Evolutionary conservation across 2,329 filamentous ascomycete genomes (phyloP).

Genomic region (Alternaria sp.): DNA sequence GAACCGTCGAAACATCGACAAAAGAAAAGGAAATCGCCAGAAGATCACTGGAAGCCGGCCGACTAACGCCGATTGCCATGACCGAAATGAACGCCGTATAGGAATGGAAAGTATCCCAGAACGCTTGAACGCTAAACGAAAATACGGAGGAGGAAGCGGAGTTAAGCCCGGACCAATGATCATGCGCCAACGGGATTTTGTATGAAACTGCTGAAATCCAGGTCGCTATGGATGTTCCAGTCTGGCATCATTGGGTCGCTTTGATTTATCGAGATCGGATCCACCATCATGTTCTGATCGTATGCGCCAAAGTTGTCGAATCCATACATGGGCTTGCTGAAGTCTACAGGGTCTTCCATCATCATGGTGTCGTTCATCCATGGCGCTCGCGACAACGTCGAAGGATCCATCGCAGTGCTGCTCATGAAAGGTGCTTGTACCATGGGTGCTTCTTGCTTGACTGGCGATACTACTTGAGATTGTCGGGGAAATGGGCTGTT

Average conservation of each 20-base stretch:
- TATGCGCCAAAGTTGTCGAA: constrained; percentile 45
- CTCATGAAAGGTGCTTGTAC: constrained; percentile 43
- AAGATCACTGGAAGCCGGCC: constrained; percentile 15
- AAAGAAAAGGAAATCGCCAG: constrained; percentile 19
- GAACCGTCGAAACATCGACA: constrained; percentile 27
- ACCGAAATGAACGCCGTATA: constrained; percentile 32
- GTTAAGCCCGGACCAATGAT: constrained; percentile 30
- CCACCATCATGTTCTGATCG: constrained; percentile 47
- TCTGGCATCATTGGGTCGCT: constrained; percentile 47
- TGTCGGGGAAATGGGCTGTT: constrained; percentile 50
- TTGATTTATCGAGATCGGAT: constrained; percentile 40
- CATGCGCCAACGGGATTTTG: constrained; percentile 46
- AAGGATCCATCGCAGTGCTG: constrained; percentile 41
- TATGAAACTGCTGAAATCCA: constrained; percentile 51
- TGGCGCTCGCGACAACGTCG: constrained; percentile 36
- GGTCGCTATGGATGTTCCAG: constrained; percentile 46
- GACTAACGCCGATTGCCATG: constrained; percentile 24
- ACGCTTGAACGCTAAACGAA: constrained; percentile 49
- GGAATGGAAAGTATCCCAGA: constrained; percentile 32
- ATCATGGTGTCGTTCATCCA: constrained; percentile 49
- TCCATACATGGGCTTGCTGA: constrained; percentile 45
- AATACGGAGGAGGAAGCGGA: constrained; percentile 30
- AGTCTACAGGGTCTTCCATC: constrained; percentile 49
- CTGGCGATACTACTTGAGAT: constrained; percentile 40
- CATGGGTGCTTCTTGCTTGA: constrained; percentile 46